Evolutionary conservation across 2,329 filamentous ascomycete genomes (phyloP).

Genomic region (Aspergillus transmontanensis): DNA sequence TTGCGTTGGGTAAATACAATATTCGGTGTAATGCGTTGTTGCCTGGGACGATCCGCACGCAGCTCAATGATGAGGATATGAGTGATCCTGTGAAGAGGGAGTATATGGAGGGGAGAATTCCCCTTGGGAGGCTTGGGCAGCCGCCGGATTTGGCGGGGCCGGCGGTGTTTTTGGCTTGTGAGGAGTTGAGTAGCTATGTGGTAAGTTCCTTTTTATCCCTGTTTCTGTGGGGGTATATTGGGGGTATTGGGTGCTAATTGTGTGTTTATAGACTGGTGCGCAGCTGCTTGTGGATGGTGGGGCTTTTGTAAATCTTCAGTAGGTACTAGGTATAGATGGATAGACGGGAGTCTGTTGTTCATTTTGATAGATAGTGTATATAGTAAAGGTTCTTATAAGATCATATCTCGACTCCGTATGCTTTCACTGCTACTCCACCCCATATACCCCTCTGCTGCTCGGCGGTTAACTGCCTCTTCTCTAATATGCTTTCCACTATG

Average conservation of each 20-base stretch:
- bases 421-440: constrained; percentile 70
- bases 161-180: constrained; percentile 80
- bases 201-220: constrained; percentile 36
- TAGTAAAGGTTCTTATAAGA: background rate
- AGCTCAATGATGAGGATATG: constrained; percentile 81
- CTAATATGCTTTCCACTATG: constrained; percentile 68
- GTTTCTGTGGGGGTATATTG: background rate
- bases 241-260: background rate
- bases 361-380: constrained; percentile 10
- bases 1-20: constrained; percentile 72
- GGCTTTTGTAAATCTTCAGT: constrained; percentile 82
- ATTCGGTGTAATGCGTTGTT: constrained; percentile 84
- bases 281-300: constrained; percentile 87
- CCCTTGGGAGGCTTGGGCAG: constrained; percentile 72
- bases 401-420: constrained; percentile 55
- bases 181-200: constrained; percentile 77
- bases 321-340: background rate
- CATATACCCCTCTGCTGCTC: constrained; percentile 70
- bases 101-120: constrained; percentile 82
- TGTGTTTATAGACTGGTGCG: constrained; percentile 62
- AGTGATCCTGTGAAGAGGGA: constrained; percentile 69
- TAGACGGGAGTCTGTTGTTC: background rate
- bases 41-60: constrained; percentile 80
- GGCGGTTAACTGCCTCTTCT: constrained; percentile 53
- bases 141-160: constrained; percentile 78